phyloP scores from a whole-genome alignment of 768 basidiomycete species.

The Boletales sp. region DNA sequence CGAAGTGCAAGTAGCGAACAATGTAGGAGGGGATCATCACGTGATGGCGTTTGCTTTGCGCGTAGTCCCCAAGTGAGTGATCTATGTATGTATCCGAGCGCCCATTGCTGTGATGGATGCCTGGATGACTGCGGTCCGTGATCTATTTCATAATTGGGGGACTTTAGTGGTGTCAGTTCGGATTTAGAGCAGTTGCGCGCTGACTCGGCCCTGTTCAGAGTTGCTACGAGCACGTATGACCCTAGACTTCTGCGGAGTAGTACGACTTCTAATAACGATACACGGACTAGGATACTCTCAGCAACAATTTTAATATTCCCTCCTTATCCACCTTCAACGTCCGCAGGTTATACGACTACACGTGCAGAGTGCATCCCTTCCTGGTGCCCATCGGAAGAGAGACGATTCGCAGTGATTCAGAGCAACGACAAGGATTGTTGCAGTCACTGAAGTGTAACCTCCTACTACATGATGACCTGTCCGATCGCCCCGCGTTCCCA shows the following conservation, averaged over 20 bases:
- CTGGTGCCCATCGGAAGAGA: not conserved
- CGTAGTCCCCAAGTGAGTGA: too few relatives aligned
- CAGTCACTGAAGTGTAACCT: not conserved
- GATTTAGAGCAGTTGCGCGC: too few relatives aligned
- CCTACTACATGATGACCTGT: too few relatives aligned
- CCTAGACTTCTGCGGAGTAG: not conserved
- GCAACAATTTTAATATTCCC: not conserved
- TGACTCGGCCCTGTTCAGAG: not conserved
- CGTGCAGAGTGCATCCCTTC: not conserved
- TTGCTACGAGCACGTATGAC: not conserved
- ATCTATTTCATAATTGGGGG: too few relatives aligned
- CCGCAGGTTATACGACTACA: too few relatives aligned
- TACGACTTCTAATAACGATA: not conserved
- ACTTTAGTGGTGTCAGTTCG: too few relatives aligned
- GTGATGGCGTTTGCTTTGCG: constrained; percentile 12
- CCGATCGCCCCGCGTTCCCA: not conserved
- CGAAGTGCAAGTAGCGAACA: constrained; percentile 1
- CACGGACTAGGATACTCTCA: not conserved
- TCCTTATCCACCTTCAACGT: not conserved
- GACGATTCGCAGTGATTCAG: not conserved
- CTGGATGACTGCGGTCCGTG: too few relatives aligned
- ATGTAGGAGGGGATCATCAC: constrained; percentile 5
- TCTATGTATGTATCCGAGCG: not conserved
- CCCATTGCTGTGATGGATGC: not conserved
- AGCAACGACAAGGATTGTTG: not conserved